Evolutionary conservation across 805 yeast species (phyloP), one percentile per base, ranked within the genome.

Genomic region (Teunomyces panamensis): DNA sequence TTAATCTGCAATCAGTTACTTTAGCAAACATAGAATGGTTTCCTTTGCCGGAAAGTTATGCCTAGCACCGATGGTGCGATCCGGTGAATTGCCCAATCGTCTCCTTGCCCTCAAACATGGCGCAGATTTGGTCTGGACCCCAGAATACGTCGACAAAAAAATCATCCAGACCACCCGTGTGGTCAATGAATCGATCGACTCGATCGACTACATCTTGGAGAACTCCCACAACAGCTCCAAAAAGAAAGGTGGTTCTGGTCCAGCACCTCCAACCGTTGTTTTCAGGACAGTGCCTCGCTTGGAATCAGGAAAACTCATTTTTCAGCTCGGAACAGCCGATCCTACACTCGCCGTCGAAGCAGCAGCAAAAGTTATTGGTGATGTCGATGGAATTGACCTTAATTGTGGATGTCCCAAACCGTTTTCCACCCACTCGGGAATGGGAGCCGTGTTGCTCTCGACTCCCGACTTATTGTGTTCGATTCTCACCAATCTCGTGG

Each of bases 351-450:
- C 99, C 0, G 96, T 90, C 1, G 72, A 85, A 51, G 99, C 97
- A 1, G 97, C 96, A 0, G 69, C 78, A 45, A 75, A 84, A 37
- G 87, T 94, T 3, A 89, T 91, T 7, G 60, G 74, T 1, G 98
- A 94, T 64, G 98, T 94, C 2, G 90, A 82, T 53, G 98, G 96
- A 7, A 86, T 94, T 4, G 99, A 94, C 63, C 77, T 94, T 49
- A 94, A 94, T 64, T 89, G 96, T 27, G 99, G 99, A 4, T 94
- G 99, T 68, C 99, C 99, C 3, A 94, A 92, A 63, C 97, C 90
- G 56, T 94, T 94, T 59, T 87, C 96, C 1, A 77, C 90, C 2
- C 99, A 94, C 65, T 77, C 95, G 0, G 99, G 99, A 0, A 94
- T 94, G 98, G 99, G 99, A 4, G 96, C 98, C 2, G 97, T 96